Evolutionary conservation across 192 early-diverging fungal genomes (phyloP).

Genomic region (Thamnidium elegans): DNA sequence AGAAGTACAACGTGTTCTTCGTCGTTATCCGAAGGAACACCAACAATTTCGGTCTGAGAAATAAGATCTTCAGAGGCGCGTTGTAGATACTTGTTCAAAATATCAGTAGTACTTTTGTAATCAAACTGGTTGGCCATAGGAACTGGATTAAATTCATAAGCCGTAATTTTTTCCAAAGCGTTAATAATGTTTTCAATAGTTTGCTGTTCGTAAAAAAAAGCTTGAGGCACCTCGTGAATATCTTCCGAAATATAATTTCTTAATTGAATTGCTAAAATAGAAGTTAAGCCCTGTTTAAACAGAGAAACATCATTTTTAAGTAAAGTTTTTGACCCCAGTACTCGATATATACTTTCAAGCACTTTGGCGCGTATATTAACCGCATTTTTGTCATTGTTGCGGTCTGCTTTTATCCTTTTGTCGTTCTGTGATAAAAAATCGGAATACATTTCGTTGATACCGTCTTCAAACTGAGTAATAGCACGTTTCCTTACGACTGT

Average conservation of each 20-base stretch:
- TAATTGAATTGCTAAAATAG: slow-evolving; percentile 20
- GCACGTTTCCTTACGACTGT: slow-evolving; percentile 36
- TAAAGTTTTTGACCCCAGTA: no score
- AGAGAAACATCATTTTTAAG: slow-evolving; percentile 10
- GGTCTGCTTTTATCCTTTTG: no score
- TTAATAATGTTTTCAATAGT: slow-evolving; percentile 5
- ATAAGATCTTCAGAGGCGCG: slow-evolving; percentile 14
- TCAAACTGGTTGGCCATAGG: no score
- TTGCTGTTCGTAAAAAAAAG: slow-evolving; percentile 28
- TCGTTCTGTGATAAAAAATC: slow-evolving; percentile 15
- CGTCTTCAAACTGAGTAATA: slow-evolving; percentile 40
- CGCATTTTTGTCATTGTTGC: no score
- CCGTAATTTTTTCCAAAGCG: background rate
- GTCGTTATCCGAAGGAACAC: background rate
- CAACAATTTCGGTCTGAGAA: background rate
- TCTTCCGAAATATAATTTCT: slow-evolving; percentile 16
- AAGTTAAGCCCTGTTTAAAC: slow-evolving; percentile 32
- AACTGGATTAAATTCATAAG: background rate
- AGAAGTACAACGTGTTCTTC: slow-evolving; percentile 24
- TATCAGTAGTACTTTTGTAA: slow-evolving; percentile 9
- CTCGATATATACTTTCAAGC: no score
- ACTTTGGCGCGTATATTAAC: no score
- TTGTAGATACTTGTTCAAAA: slow-evolving; percentile 14
- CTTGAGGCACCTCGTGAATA: slow-evolving; percentile 13
- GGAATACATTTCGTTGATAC: slow-evolving; percentile 54